Evolutionary conservation across 257 asterid genomes (phyloP).

Genomic region (Primulina eburnea): DNA sequence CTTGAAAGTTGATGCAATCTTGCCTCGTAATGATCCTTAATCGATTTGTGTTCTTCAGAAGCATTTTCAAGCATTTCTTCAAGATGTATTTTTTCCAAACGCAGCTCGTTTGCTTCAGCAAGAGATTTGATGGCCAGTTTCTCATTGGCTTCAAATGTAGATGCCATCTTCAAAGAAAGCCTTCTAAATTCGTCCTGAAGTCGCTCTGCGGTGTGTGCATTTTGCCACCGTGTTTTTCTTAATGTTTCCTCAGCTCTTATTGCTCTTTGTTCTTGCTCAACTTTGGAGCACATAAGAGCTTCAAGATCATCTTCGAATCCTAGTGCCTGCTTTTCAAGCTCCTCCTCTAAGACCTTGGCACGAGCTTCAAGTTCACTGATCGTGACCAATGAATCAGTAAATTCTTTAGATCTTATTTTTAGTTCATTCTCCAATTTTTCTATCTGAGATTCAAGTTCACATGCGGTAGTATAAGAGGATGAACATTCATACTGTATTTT

Average conservation of each 20-base stretch:
- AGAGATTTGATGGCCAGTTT: constrained; percentile 72
- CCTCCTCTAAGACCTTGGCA: constrained; percentile 73
- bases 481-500: constrained; percentile 88
- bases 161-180: constrained; percentile 78
- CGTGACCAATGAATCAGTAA: constrained; percentile 39
- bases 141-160: constrained; percentile 86
- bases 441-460: constrained; percentile 67
- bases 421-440: constrained; percentile 66
- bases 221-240: constrained; percentile 72
- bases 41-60: constrained; percentile 47
- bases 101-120: constrained; percentile 73
- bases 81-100: constrained; percentile 47
- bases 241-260: constrained; percentile 81
- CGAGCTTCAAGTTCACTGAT: constrained; percentile 59
- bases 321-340: constrained; percentile 64
- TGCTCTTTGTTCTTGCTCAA: constrained; percentile 95
- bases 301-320: constrained; percentile 76
- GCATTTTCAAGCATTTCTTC: constrained; percentile 59
- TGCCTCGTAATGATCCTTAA: constrained; percentile 43
- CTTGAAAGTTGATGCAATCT: constrained; percentile 49
- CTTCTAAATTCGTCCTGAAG: constrained; percentile 77
- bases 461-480: constrained; percentile 44
- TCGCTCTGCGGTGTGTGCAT: constrained; percentile 76
- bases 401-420: constrained; percentile 45
- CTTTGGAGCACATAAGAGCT: constrained; percentile 51